phyloP scores from a whole-genome alignment of 2,329 filamentous ascomycete genomes.

The Microcyclosporella mali region DNA sequence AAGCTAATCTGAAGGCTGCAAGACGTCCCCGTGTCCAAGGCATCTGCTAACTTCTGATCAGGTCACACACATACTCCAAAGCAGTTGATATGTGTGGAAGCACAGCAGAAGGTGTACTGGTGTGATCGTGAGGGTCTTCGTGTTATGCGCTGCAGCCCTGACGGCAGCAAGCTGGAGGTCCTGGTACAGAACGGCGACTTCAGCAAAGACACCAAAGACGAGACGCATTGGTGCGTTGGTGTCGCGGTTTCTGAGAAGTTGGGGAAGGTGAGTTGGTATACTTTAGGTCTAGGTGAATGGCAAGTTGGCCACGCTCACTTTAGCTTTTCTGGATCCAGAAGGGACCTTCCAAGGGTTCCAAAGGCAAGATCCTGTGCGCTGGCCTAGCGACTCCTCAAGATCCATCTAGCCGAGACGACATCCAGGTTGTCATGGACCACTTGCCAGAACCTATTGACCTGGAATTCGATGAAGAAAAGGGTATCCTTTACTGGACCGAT shows the following conservation, averaged over 20 bases:
- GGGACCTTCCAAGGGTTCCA: slow-evolving; percentile 45
- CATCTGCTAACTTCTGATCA: no score
- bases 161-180: slow-evolving; percentile 32
- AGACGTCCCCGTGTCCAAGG: no score
- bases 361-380: slow-evolving; percentile 50
- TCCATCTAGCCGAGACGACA: slow-evolving; percentile 35
- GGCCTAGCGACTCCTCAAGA: slow-evolving; percentile 26
- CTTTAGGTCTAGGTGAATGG: no score
- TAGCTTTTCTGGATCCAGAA: slow-evolving; percentile 59
- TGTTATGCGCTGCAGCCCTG: slow-evolving; percentile 32
- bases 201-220: background rate
- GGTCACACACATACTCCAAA: slow-evolving; percentile 45
- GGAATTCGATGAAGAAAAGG: slow-evolving; percentile 44
- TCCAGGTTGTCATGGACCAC: slow-evolving; percentile 38
- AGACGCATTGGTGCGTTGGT: no score
- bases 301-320: no score
- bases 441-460: slow-evolving; percentile 54
- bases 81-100: slow-evolving; percentile 32
- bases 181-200: slow-evolving; percentile 37
- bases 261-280: no score
- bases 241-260: no score
- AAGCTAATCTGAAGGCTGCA: no score
- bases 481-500: slow-evolving; percentile 55
- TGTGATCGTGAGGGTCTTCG: slow-evolving; percentile 40
- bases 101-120: slow-evolving; percentile 33